Conservation (phyloP, 208 protist species). For the Crithidia expoeki region DNA sequence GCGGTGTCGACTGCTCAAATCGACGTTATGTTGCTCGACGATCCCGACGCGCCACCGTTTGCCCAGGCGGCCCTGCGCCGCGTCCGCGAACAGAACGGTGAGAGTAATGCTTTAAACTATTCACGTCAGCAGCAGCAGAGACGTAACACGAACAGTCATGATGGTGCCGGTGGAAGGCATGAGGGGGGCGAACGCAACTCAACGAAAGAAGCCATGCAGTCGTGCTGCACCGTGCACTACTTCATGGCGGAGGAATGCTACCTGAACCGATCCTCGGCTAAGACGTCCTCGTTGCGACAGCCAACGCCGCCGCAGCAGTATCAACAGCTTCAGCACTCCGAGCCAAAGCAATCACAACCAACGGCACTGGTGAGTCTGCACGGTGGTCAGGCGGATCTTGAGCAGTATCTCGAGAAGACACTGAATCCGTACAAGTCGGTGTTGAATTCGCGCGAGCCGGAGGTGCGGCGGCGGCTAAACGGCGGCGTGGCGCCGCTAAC, state of each 20-base stretch:
- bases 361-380: background rate
- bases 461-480: background rate
- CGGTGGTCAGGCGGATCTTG: background rate
- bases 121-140: background rate
- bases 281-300: background rate
- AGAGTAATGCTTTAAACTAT: background rate
- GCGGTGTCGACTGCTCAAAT: slow-evolving; percentile 6
- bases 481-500: slow-evolving; percentile 1
- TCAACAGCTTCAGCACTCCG: background rate
- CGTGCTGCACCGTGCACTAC: slow-evolving; percentile 11
- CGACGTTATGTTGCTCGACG: slow-evolving; percentile 20
- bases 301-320: background rate
- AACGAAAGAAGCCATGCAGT: background rate
- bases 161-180: background rate
- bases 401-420: background rate
- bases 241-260: slow-evolving; percentile 8
- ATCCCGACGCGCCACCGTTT: slow-evolving; percentile 32
- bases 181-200: background rate
- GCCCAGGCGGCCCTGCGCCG: slow-evolving; percentile 20
- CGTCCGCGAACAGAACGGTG: slow-evolving; percentile 1
- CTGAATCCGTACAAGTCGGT: background rate
- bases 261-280: background rate
- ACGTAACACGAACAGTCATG: background rate
- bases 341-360: background rate
- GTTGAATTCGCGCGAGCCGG: background rate